Evolutionary conservation across 1,284 basidiomycete species (phyloP).

Genomic region (Meira nashicola): DNA sequence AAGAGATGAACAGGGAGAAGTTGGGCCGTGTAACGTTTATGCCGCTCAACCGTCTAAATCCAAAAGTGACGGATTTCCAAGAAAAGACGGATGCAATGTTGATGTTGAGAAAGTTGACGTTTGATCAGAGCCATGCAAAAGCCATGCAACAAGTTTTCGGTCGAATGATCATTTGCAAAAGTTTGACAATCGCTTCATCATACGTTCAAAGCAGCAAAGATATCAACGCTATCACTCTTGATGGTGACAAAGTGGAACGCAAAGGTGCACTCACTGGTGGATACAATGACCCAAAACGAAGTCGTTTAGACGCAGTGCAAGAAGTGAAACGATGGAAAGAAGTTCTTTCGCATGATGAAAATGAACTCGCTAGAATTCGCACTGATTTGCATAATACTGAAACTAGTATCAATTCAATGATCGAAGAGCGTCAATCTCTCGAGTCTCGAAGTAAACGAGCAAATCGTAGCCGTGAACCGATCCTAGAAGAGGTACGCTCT

Average conservation of each 20-base stretch:
- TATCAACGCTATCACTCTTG: constrained; percentile 93
- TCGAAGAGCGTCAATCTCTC: constrained; percentile 70
- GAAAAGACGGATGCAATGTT: constrained; percentile 80
- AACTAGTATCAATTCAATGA: constrained; percentile 75
- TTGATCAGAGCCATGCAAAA: constrained; percentile 66
- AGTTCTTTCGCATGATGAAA: constrained; percentile 67
- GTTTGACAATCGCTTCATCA: constrained; percentile 83
- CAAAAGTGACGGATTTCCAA: constrained; percentile 64
- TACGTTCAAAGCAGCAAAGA: constrained; percentile 83
- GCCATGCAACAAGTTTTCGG: constrained; percentile 92
- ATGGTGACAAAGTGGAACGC: constrained; percentile 94
- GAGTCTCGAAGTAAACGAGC: constrained; percentile 69
- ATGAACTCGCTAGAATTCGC: constrained; percentile 70
- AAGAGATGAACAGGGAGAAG: constrained; percentile 85
- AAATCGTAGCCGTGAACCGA: constrained; percentile 65
- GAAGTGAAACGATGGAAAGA: constrained; percentile 71
- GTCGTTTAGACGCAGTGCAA: constrained; percentile 81
- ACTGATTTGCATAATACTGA: constrained; percentile 67
- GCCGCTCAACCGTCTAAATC: constrained; percentile 92
- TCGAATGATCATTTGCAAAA: constrained; percentile 89
- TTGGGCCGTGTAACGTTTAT: constrained; percentile 95
- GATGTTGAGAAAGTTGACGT: constrained; percentile 69
- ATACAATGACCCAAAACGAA: constrained; percentile 84
- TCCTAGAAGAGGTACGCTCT: constrained; percentile 64
- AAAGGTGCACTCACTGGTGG: constrained; percentile 94